These are phyloP conservation scores for Chytriomyces sp. DNA, from an alignment of 192 early-diverging fungal genomes.

Conservation along the genomic window DNA sequence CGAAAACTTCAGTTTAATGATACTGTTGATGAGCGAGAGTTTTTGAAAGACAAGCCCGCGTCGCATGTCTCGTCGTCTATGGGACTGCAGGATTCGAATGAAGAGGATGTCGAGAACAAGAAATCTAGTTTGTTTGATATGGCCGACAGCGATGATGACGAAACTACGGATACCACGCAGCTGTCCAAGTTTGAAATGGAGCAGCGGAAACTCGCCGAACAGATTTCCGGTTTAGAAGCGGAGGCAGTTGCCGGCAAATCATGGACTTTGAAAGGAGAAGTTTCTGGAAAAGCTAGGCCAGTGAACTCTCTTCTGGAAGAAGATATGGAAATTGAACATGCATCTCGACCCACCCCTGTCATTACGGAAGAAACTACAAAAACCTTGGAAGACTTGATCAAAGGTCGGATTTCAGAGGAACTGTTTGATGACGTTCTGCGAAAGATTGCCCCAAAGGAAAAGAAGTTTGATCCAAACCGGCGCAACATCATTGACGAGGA, in stretches of 20 bases:
- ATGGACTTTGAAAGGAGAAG: slow-evolving; percentile 93
- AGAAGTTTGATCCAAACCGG: slow-evolving; percentile 63
- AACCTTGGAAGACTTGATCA: slow-evolving; percentile 92
- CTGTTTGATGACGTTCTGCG: slow-evolving; percentile 95
- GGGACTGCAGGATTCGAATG: slow-evolving; percentile 39
- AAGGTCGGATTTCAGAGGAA: slow-evolving; percentile 84
- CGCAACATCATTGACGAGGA: slow-evolving; percentile 84
- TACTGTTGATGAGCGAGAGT: slow-evolving; percentile 22
- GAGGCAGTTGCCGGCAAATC: slow-evolving; percentile 83
- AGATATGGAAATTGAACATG: slow-evolving; percentile 89
- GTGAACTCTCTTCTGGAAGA: slow-evolving; percentile 93
- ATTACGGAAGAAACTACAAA: slow-evolving; percentile 89
- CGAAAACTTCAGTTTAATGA: slow-evolving; percentile 38
- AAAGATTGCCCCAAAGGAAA: slow-evolving; percentile 69
- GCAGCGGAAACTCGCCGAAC: slow-evolving; percentile 68
- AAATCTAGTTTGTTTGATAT: slow-evolving; percentile 63
- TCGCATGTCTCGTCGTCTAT: slow-evolving; percentile 4
- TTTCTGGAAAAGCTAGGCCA: slow-evolving; percentile 77
- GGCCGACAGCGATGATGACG: slow-evolving; percentile 56
- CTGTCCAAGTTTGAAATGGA: slow-evolving; percentile 81
- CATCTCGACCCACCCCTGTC: slow-evolving; percentile 90
- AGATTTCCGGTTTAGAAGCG: slow-evolving; percentile 83
- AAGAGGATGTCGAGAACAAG: slow-evolving; percentile 50
- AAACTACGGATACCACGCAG: slow-evolving; percentile 39
- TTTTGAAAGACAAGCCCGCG: slow-evolving; percentile 28